These are phyloP conservation scores for Claviceps digitariae DNA, from an alignment of 2,329 filamentous ascomycete species.

Conservation along the genomic window DNA sequence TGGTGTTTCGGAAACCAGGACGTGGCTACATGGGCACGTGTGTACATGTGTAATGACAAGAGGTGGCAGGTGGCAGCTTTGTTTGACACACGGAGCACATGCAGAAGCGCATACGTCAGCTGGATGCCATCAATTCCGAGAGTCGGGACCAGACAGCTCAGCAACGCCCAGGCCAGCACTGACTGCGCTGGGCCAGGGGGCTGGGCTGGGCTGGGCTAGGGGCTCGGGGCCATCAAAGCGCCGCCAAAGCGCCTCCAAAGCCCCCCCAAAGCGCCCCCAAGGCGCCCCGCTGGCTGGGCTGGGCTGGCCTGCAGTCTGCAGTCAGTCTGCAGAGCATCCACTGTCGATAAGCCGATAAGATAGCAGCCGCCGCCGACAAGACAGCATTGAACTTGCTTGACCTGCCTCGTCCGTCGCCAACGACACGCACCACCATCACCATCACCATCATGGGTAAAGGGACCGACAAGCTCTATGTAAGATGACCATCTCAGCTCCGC, in stretches of 20 bases:
- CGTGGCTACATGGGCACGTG: neutral
- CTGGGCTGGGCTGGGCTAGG: too few species aligned
- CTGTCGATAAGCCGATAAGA: neutral
- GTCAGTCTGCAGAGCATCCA: too few species aligned
- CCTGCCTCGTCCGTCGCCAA: neutral
- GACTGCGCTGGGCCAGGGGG: too few species aligned
- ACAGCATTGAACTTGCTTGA: too few species aligned
- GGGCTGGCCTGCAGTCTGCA: too few species aligned
- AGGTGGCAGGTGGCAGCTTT: neutral
- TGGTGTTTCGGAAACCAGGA: neutral
- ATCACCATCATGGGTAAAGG: conserved; percentile 28
- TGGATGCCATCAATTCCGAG: too few species aligned
- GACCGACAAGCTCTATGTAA: conserved; percentile 32
- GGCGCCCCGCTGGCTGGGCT: too few species aligned
- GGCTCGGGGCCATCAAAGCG: too few species aligned
- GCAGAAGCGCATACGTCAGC: neutral
- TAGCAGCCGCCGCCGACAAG: neutral
- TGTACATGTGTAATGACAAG: neutral
- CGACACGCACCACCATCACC: conserved; percentile 5
- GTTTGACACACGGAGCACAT: neutral
- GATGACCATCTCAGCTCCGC: conserved; percentile 1
- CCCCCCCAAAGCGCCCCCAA: too few species aligned
- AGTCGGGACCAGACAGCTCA: too few species aligned
- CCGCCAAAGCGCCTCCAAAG: too few species aligned
- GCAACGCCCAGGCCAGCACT: too few species aligned